Conservation (phyloP, 345 rosid genomes). For the Gossypium ekmanianum region DNA sequence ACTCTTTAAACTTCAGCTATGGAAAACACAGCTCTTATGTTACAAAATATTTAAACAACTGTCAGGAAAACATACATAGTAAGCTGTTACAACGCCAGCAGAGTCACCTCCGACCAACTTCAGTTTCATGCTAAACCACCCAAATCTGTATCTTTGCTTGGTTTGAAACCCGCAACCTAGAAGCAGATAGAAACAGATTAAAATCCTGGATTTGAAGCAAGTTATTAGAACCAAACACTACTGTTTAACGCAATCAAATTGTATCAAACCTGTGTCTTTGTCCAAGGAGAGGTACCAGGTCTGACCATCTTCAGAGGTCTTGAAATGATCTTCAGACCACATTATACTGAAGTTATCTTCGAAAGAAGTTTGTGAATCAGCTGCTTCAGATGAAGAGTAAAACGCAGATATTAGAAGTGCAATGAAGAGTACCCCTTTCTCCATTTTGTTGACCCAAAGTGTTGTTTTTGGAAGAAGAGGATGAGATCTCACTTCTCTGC, state of each 20-base stretch:
- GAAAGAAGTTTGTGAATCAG: conserved; percentile 47
- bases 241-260: not conserved
- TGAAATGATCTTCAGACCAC: conserved; percentile 95
- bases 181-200: not conserved
- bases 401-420: conserved; percentile 36
- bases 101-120: conserved; percentile 95
- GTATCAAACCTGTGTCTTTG: conserved; percentile 65
- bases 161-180: conserved; percentile 96
- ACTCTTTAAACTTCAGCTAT: not conserved
- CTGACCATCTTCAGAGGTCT: conserved; percentile 88
- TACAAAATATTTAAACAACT: not conserved
- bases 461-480: not conserved
- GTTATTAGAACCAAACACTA: not conserved
- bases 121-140: conserved; percentile 98
- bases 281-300: conserved; percentile 93
- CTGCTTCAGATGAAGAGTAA: conserved; percentile 24
- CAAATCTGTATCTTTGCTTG: conserved; percentile 86
- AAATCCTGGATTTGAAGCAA: not conserved
- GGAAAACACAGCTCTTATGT: not conserved
- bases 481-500: conserved; percentile 13
- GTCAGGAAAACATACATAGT: conserved; percentile 49
- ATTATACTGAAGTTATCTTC: conserved; percentile 84
- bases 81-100: conserved; percentile 96
- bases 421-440: conserved; percentile 32
- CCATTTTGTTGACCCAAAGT: conserved; percentile 14